A percentile compares a stretch with the other conserved stretches of the same genome.
These are phyloP conservation scores for Ilex paraguariensis DNA, from an alignment of 305 asterid species.

Conservation along the genomic window DNA sequence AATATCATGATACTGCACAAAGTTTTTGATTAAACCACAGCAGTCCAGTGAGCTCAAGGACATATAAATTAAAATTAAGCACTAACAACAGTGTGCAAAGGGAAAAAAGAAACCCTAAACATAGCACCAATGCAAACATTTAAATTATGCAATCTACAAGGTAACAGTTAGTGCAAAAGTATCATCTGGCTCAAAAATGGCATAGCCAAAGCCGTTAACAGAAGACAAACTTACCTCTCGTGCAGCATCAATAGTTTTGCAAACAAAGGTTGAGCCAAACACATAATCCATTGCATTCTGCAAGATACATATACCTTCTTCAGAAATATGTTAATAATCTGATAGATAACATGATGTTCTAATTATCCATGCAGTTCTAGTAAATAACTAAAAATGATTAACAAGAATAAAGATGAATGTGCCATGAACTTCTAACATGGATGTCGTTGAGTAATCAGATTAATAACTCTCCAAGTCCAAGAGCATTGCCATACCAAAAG, in stretches of 20 bases:
- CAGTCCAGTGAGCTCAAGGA: too few relatives aligned
- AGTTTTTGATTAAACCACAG: too few relatives aligned
- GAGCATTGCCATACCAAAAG: neutral
- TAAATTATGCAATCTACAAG: neutral
- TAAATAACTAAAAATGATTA: neutral
- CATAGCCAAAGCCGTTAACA: too few relatives aligned
- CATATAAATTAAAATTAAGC: neutral
- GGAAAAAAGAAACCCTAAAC: neutral
- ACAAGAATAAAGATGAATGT: constrained; percentile 3
- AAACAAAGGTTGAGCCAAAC: constrained; percentile 94
- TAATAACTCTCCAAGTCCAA: too few relatives aligned
- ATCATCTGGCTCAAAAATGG: too few relatives aligned
- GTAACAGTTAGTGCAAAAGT: neutral
- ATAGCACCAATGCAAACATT: too few relatives aligned
- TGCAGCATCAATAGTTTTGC: constrained; percentile 82
- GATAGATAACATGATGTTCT: constrained; percentile 2
- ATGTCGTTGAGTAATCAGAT: neutral
- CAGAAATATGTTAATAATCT: constrained; percentile 3
- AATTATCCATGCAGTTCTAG: neutral
- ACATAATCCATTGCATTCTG: constrained; percentile 95
- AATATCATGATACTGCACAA: too few relatives aligned
- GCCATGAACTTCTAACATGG: constrained; percentile 14
- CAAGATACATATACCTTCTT: constrained; percentile 27
- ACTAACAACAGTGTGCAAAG: neutral
- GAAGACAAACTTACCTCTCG: constrained; percentile 50